Conservation (phyloP, 805 yeast species). For the Monosporozyma servazzii region DNA sequence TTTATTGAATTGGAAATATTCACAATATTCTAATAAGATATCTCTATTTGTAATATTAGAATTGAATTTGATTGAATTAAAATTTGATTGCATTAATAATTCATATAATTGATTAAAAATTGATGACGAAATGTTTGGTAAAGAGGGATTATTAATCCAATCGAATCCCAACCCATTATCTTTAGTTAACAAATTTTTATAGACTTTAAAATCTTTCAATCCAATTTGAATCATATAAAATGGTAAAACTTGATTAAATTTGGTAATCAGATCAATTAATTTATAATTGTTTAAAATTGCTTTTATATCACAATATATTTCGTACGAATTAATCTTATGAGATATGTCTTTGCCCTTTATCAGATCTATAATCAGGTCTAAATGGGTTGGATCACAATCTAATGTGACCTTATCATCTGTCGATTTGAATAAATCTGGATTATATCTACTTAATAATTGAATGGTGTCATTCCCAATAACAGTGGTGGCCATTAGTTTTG, state of each 20-base stretch:
- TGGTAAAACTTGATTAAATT: neutral
- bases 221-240: neutral
- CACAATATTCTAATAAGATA: conserved; percentile 53
- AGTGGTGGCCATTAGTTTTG: neutral
- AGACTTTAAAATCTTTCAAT: neutral
- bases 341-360: neutral
- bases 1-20: conserved; percentile 63
- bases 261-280: neutral
- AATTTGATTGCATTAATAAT: neutral
- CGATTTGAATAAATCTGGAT: neutral
- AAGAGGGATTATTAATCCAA: neutral
- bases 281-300: neutral
- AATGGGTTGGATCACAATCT: conserved; percentile 18
- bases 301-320: neutral
- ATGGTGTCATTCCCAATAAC: neutral
- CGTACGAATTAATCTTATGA: neutral
- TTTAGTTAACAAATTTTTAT: neutral
- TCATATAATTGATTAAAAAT: neutral
- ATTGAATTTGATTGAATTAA: too few species aligned
- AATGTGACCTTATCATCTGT: neutral
- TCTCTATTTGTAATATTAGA: neutral
- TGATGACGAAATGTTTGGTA: neutral
- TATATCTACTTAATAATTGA: neutral
- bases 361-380: conserved; percentile 30
- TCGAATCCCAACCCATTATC: neutral